phyloP scores from a whole-genome alignment of 2,329 filamentous ascomycete genomes.

The Diaporthe batatas region DNA sequence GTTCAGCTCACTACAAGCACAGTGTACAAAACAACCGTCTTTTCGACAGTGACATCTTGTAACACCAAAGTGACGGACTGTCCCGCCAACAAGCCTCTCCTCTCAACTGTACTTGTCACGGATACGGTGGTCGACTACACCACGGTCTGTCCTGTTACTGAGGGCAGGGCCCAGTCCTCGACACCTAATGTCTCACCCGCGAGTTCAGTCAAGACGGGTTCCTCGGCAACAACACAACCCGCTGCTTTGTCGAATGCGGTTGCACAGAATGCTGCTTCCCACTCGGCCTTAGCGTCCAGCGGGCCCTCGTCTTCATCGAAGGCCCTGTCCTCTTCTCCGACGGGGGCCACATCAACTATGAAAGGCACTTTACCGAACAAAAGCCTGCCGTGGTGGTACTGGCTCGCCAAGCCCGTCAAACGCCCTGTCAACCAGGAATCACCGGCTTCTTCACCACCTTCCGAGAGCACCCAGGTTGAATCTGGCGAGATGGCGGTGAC shows the following conservation, averaged over 20 bases:
- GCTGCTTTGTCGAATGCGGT: neutral
- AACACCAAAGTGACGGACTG: slow-evolving; percentile 30
- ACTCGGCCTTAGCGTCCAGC: neutral
- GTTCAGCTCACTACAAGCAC: slow-evolving; percentile 24
- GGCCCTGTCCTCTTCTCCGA: neutral
- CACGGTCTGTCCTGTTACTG: slow-evolving; percentile 35
- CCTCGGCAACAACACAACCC: neutral
- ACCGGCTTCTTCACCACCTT: neutral
- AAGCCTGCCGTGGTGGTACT: neutral
- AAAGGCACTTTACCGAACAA: neutral
- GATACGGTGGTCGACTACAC: slow-evolving; percentile 27
- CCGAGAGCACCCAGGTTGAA: neutral
- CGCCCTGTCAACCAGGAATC: neutral
- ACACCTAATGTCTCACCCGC: neutral
- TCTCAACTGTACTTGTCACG: slow-evolving; percentile 29
- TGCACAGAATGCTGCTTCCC: neutral
- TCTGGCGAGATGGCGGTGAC: neutral
- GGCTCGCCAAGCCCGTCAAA: neutral
- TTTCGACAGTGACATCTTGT: slow-evolving; percentile 29
- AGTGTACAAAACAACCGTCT: slow-evolving; percentile 21
- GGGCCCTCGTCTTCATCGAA: neutral
- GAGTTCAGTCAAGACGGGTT: neutral
- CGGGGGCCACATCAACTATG: neutral
- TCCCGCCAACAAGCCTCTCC: slow-evolving; percentile 9
- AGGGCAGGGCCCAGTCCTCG: neutral